Conservation (phyloP, 2,329 filamentous ascomycete species). For the Kalaharituber pfeilii region DNA sequence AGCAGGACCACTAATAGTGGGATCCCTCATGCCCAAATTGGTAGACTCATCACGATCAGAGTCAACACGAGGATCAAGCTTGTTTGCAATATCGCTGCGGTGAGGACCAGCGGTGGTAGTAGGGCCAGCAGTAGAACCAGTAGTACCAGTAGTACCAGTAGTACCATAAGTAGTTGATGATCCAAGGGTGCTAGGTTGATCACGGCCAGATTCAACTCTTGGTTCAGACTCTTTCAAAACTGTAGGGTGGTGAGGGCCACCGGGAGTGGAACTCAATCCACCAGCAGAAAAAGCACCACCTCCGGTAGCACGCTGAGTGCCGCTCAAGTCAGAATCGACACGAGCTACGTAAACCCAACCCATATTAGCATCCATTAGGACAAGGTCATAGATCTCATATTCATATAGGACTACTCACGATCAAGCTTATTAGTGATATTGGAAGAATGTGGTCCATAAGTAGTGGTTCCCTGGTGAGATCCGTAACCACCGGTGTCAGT, state of each 20-base stretch:
- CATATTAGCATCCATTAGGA: background rate
- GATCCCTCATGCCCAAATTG: background rate
- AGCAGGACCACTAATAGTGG: background rate
- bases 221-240: constrained; percentile 28
- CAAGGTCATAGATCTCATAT: background rate
- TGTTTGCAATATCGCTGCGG: constrained; percentile 19
- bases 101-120: constrained; percentile 10
- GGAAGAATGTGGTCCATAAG: constrained; percentile 26
- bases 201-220: constrained; percentile 25
- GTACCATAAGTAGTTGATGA: background rate
- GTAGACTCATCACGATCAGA: constrained; percentile 29
- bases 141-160: constrained; percentile 18
- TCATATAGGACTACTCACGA: constrained; percentile 15
- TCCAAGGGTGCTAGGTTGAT: constrained; percentile 2
- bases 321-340: constrained; percentile 26
- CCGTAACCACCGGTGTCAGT: constrained; percentile 20
- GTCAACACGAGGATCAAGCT: constrained; percentile 35
- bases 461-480: constrained; percentile 17
- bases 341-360: constrained; percentile 21
- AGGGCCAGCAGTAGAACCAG: constrained; percentile 16
- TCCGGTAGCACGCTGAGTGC: constrained; percentile 12
- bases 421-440: constrained; percentile 29
- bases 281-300: constrained; percentile 6
- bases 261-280: constrained; percentile 10
- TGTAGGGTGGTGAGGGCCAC: constrained; percentile 23